Conservation (phyloP, 2,329 filamentous ascomycete species). For the Arachnomyces sp. region DNA sequence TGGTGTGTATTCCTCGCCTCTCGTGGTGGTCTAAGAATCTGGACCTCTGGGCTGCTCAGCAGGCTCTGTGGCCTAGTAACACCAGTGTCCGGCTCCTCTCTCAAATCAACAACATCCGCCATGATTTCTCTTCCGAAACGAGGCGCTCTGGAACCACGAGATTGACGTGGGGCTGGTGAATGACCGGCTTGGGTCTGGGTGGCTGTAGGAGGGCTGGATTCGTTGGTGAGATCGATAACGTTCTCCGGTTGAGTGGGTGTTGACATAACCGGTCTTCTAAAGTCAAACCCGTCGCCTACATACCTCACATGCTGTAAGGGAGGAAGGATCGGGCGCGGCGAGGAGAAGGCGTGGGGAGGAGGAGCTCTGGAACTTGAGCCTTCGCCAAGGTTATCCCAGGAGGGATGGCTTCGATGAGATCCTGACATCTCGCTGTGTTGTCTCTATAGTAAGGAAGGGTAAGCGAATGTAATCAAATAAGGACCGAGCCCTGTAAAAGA, state of each 20-base stretch:
- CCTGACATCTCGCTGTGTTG: slow-evolving; percentile 28
- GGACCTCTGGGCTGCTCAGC: no score
- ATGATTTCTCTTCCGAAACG: slow-evolving; percentile 32
- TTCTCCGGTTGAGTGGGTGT: slow-evolving; percentile 27
- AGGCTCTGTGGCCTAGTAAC: no score
- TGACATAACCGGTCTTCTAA: slow-evolving; percentile 43
- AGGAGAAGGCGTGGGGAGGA: slow-evolving; percentile 8
- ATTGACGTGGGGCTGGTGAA: background rate
- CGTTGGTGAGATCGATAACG: slow-evolving; percentile 42
- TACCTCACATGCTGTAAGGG: slow-evolving; percentile 31
- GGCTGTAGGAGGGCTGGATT: slow-evolving; percentile 24
- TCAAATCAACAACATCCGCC: slow-evolving; percentile 33
- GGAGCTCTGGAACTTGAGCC: slow-evolving; percentile 15
- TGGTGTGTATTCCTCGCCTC: no score
- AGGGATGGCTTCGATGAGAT: slow-evolving; percentile 19
- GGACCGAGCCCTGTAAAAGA: no score
- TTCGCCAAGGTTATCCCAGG: slow-evolving; percentile 21
- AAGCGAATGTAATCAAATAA: background rate
- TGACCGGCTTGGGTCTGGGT: background rate
- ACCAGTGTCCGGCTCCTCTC: slow-evolving; percentile 21
- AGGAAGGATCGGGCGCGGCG: slow-evolving; percentile 18
- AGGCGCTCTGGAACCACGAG: slow-evolving; percentile 20
- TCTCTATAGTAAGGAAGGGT: slow-evolving; percentile 9
- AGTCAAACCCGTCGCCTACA: slow-evolving; percentile 49
- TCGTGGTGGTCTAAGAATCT: no score